Evolutionary conservation across 1,139 yeast genomes (phyloP), one percentile per base, ranked within the genome.

Genomic region (Saccharomyces hybrid): DNA sequence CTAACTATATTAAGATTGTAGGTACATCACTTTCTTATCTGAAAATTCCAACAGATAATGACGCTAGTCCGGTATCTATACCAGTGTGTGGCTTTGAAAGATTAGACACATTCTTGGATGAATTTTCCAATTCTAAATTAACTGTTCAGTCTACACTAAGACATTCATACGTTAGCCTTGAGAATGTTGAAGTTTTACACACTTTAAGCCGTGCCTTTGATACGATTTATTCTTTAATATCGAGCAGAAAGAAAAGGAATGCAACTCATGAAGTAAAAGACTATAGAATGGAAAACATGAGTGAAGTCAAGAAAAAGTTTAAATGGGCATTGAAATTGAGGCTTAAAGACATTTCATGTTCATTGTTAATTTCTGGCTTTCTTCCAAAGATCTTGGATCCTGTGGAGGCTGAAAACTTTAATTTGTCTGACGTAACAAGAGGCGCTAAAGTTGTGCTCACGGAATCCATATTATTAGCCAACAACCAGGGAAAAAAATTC

Each of bases 61-160:
- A 50, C 3, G 57, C 55, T 4, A 25, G 52, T 3, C 58, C 61
- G 2, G 26, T 54, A 4, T 52, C 60, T 2, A 50, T 61, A 6
- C 69, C 69, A 4, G 61, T 66, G 6, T 60, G 61, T 48, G 64
- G 62, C 1, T 63, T 66, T 53, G 68, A 63, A 51, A 62, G 68
- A 56, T 52, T 60, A 31, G 70, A 66, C 46, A 57, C 61, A 6
- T 64, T 63, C 47, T 50, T 64, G 5, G 61, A 60, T 46, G 61
- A 62, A 42, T 48, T 60, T 11, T 53, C 55, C 6, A 55, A 55
- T 11, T 53, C 53, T 2, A 55, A 55, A 26, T 46, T 60, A 13
- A 52, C 50, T 26, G 32, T 63, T 8, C 60, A 61, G 8, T 57
- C 63, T 25, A 66, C 70, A 5, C 47, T 65, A 29, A 60, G 70